Conservation (phyloP, 345 rosid genomes). For the Ailanthus altissimus region DNA sequence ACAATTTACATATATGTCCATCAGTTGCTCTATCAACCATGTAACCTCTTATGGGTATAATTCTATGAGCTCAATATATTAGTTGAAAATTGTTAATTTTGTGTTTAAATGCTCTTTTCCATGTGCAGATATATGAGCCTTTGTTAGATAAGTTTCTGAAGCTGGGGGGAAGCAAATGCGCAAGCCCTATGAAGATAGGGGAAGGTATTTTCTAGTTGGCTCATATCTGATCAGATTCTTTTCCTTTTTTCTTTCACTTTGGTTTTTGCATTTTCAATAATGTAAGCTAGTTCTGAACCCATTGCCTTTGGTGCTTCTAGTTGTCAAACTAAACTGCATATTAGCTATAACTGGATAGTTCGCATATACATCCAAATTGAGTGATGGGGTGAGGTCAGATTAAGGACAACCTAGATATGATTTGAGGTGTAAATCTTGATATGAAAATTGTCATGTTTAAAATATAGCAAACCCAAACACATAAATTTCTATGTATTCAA, state of each 20-base stretch:
- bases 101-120: slow-evolving; percentile 3
- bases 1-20: not conserved
- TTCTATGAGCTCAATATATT: not conserved
- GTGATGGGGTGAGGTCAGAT: slow-evolving; percentile 14
- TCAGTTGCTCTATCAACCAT: not conserved
- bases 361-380: not conserved
- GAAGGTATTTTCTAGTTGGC: slow-evolving; percentile 48
- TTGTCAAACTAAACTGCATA: not conserved
- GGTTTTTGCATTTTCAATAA: not conserved
- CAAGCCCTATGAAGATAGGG: slow-evolving; percentile 55
- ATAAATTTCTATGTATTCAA: too few species aligned
- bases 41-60: not conserved
- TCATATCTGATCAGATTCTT: slow-evolving; percentile 5
- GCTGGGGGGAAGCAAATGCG: slow-evolving; percentile 59
- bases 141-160: slow-evolving; percentile 53
- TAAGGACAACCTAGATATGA: too few species aligned
- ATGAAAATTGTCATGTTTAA: too few species aligned
- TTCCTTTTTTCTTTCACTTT: not conserved
- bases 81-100: not conserved
- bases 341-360: not conserved
- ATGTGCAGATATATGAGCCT: slow-evolving; percentile 45
- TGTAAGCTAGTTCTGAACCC: slow-evolving; percentile 1
- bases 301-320: not conserved
- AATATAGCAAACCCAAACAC: too few species aligned
- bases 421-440: not conserved